A percentile compares a stretch with the other conserved stretches of the same genome.
Conservation (phyloP, 495 filamentous ascomycete genomes). For the Hypomontagnella submonticulosa region DNA sequence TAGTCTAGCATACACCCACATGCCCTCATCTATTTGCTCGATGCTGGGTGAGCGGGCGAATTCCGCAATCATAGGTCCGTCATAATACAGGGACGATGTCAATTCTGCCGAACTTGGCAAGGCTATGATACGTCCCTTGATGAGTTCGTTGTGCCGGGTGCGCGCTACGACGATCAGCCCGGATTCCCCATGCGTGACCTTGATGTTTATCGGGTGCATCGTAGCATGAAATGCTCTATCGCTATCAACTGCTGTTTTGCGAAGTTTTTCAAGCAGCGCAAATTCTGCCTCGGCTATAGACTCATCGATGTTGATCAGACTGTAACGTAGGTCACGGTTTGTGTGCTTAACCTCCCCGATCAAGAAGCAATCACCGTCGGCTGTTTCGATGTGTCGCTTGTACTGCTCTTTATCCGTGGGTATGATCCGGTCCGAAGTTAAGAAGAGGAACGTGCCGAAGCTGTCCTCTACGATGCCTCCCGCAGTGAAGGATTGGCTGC, state of each 20-base stretch:
- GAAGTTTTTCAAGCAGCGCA: too few relatives aligned
- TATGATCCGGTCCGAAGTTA: constrained; percentile 17
- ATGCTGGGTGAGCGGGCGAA: not conserved
- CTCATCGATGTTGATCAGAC: constrained; percentile 9
- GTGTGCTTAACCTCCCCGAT: constrained; percentile 14
- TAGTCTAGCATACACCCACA: constrained; percentile 25
- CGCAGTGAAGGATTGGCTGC: constrained; percentile 11
- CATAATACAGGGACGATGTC: not conserved
- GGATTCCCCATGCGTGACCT: not conserved
- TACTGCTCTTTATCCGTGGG: not conserved
- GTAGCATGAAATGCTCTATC: not conserved
- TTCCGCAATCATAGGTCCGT: not conserved
- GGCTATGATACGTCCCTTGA: constrained; percentile 5
- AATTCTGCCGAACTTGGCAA: constrained; percentile 1
- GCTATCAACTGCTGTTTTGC: too few relatives aligned
- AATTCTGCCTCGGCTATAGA: too few relatives aligned
- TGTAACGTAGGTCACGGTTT: constrained; percentile 3
- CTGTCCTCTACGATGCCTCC: constrained; percentile 23
- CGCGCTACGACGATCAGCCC: constrained; percentile 12
- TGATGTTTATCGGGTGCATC: constrained; percentile 2
- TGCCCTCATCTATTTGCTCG: constrained; percentile 2
- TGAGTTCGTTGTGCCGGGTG: constrained; percentile 4
- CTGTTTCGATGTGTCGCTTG: constrained; percentile 7
- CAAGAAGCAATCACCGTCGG: constrained; percentile 4
- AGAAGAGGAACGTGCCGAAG: not conserved